A percentile compares a stretch with the other conserved stretches of the same genome.
These are phyloP conservation scores for Stephania cephalantha DNA, from an alignment of 164 flowering plant genomes.

Conservation along the genomic window DNA sequence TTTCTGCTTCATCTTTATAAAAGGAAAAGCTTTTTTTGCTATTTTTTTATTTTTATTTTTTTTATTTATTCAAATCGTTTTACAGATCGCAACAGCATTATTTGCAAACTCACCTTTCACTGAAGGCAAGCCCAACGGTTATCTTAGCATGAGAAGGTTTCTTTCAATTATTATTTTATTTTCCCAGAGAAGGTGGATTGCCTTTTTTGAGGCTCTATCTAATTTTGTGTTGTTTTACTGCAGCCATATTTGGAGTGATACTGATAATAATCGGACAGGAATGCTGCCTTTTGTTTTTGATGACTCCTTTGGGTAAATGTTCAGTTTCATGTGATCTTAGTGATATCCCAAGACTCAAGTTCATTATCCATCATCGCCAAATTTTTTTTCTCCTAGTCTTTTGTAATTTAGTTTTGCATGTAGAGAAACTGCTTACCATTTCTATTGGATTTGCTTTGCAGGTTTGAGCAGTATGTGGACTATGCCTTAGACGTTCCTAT, in stretches of 20 bases:
- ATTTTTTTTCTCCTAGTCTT: neutral
- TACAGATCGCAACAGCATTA: constrained; percentile 93
- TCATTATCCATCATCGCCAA: neutral
- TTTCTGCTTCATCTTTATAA: neutral
- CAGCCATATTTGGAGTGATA: constrained; percentile 96
- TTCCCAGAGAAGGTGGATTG: neutral
- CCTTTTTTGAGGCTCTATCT: constrained; percentile 3
- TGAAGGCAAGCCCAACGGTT: constrained; percentile 97
- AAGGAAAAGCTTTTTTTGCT: neutral
- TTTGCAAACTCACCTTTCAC: constrained; percentile 99
- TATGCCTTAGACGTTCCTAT: constrained; percentile 99
- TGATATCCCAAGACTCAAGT: neutral
- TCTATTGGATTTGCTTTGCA: constrained; percentile 21
- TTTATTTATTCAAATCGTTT: constrained; percentile 24
- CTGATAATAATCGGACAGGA: constrained; percentile 88
- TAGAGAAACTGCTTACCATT: neutral
- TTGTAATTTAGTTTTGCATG: neutral
- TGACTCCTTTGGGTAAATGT: constrained; percentile 80
- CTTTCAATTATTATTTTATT: neutral
- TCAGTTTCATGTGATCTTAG: neutral
- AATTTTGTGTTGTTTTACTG: constrained; percentile 6
- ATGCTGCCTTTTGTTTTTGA: constrained; percentile 99
- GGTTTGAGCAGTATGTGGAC: constrained; percentile 96
- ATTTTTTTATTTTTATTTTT: constrained; percentile 2
- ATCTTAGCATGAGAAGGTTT: constrained; percentile 96